Evolutionary conservation across 2,329 filamentous ascomycete species (phyloP), one percentile per base, ranked within the genome.

Genomic region (Exophiala spinifera): DNA sequence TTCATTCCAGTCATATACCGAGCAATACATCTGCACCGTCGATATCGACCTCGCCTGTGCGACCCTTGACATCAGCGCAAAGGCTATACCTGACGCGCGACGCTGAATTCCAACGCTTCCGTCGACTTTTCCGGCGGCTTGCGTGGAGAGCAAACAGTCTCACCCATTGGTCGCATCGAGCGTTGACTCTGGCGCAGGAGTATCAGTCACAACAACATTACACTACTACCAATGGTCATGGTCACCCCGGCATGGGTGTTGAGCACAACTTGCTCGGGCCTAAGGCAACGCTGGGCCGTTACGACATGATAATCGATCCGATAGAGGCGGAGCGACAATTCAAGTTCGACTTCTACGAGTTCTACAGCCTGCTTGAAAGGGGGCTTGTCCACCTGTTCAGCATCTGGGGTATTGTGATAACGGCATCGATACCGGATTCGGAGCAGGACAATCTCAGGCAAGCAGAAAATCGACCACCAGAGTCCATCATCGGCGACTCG

Each of bases 261-360:
- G 36, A 8, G 31, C 21, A 20, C 4, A 23, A 49, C 7, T 21
- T 14, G n/a, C n/a, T 14, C 14, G 51, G 57, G 33, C 55, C 57
- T 6, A 21, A 19, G n/a, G 51, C 57, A 6, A 49, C 51, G 8
- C 13, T 60, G 14, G 57, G 57, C 17, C 42, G 42, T 0, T 60
- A 60, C 31, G 49, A 57, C 10, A 47, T 57, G 46, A 34, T 53
- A 28, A 59, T 62, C n/a, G 60, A 60, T 45, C 53, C 58, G 10
- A 54, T 59, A 19, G 61, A 62, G 40, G 79, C 79, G 0, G 82
- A 86, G 67, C 76, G 81, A 14, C 88, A 88, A 77, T 89, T 89
- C 74, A 89, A 89, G 67, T 77, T 89, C 6, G 87, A 89, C 65
- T 90, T 89, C 59, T 84, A 87, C 69, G 87, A 90, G 65, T 89